Percentiles rank a stretch among this genome's conserved stretches.
Conservation (phyloP, 768 basidiomycete genomes). For the Trametes villosa region DNA sequence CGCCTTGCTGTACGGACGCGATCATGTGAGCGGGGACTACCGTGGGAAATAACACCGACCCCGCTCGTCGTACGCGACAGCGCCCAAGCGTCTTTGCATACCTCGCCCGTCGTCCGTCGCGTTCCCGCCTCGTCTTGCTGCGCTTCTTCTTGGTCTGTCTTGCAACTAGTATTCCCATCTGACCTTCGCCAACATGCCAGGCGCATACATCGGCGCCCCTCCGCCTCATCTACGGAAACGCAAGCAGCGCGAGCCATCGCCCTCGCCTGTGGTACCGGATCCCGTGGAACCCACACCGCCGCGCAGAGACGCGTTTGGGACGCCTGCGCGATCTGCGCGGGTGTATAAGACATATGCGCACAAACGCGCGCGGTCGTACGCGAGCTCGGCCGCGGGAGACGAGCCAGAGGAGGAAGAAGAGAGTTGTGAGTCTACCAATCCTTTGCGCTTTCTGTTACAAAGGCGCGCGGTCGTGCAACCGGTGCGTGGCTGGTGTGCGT, state of each 20-base stretch:
- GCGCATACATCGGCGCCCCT: neutral
- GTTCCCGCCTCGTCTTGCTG: too few relatives aligned
- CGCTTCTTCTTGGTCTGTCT: neutral
- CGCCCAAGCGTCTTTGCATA: too few relatives aligned
- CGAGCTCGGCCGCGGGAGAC: neutral
- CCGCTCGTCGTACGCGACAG: too few relatives aligned
- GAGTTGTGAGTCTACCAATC: neutral
- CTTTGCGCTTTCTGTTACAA: neutral
- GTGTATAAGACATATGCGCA: constrained; percentile 15
- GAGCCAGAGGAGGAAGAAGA: neutral
- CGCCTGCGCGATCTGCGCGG: constrained; percentile 2
- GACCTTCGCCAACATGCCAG: neutral
- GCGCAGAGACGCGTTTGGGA: constrained; percentile 3
- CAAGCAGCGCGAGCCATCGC: constrained; percentile 11
- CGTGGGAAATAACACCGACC: too few relatives aligned
- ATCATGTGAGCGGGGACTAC: too few relatives aligned
- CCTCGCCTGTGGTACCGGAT: constrained; percentile 11
- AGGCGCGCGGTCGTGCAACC: too few relatives aligned
- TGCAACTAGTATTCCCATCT: neutral
- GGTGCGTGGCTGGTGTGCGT: too few relatives aligned
- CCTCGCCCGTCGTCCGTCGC: too few relatives aligned
- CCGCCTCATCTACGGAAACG: constrained; percentile 8
- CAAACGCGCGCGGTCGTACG: constrained; percentile 12
- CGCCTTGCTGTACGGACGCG: too few relatives aligned
- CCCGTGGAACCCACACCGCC: constrained; percentile 1